Conservation (phyloP, 306 rosid species). For the Argentina anserina region DNA sequence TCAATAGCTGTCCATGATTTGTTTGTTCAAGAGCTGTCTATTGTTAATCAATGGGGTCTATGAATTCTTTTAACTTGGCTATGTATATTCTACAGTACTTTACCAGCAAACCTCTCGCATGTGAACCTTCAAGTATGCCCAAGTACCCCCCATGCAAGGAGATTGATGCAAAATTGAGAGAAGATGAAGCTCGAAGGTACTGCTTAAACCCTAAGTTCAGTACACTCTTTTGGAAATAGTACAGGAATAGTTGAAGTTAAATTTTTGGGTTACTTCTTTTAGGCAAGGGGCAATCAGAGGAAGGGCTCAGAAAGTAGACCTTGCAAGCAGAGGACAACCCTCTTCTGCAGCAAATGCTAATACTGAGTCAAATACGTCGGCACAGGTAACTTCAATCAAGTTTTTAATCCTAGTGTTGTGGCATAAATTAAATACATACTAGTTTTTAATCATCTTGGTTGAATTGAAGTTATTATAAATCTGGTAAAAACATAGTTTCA, state of each 20-base stretch:
- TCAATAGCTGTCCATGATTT: not conserved
- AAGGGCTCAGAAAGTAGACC: constrained; percentile 41
- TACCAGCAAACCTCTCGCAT: constrained; percentile 65
- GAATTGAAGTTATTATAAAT: not conserved
- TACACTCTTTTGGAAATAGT: not conserved
- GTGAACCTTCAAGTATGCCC: constrained; percentile 85
- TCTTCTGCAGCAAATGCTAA: constrained; percentile 34
- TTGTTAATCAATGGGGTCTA: constrained; percentile 3
- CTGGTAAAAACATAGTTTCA: not conserved
- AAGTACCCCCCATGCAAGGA: constrained; percentile 94
- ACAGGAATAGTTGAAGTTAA: not conserved
- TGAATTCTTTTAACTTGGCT: constrained; percentile 23
- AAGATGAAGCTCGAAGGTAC: constrained; percentile 73
- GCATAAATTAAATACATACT: not conserved
- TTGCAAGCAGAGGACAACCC: constrained; percentile 44
- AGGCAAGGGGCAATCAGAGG: constrained; percentile 55
- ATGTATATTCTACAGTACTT: constrained; percentile 53
- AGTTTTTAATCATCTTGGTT: constrained; percentile 10
- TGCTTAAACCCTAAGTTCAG: not conserved
- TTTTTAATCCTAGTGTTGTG: not conserved
- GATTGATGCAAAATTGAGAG: constrained; percentile 73
- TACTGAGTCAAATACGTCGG: constrained; percentile 24
- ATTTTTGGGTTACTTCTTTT: not conserved
- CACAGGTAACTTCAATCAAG: constrained; percentile 42
- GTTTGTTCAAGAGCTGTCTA: not conserved